Evolutionary conservation across 2,329 filamentous ascomycete species (phyloP).

Genomic region (Helotiales sp.): DNA sequence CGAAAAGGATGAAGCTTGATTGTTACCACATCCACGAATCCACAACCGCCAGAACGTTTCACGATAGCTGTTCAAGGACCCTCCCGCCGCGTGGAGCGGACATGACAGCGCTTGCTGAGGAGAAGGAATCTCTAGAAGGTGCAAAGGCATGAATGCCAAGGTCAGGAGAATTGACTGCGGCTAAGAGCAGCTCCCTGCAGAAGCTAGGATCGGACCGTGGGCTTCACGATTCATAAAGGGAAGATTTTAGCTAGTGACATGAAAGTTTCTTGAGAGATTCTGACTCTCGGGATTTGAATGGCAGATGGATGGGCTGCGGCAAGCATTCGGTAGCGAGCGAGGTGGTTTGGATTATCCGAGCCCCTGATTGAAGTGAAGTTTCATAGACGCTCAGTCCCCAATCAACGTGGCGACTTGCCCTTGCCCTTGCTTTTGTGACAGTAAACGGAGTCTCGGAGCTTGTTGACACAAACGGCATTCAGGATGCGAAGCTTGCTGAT

Average conservation of each 20-base stretch:
- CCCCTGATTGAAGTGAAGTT: constrained; percentile 34
- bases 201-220: constrained; percentile 30
- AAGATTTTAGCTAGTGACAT: constrained; percentile 22
- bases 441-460: constrained; percentile 21
- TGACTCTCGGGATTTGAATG: constrained; percentile 19
- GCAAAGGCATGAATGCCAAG: constrained; percentile 36
- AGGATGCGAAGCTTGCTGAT: constrained; percentile 23
- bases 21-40: constrained; percentile 19
- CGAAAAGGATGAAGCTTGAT: constrained; percentile 5
- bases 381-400: constrained; percentile 37
- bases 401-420: constrained; percentile 29
- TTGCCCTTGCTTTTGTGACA: constrained; percentile 25
- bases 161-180: constrained; percentile 10
- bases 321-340: constrained; percentile 26
- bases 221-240: constrained; percentile 20
- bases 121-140: constrained; percentile 4
- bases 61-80: not conserved
- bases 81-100: constrained; percentile 11
- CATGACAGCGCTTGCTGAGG: constrained; percentile 5
- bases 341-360: constrained; percentile 29
- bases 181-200: constrained; percentile 14
- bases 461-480: constrained; percentile 17
- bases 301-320: constrained; percentile 7
- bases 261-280: constrained; percentile 17
- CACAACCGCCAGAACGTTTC: constrained; percentile 19